Evolutionary conservation across 2,329 filamentous ascomycete species (phyloP), one percentile per base, ranked within the genome.

Genomic region (Graphilbum fragrans): DNA sequence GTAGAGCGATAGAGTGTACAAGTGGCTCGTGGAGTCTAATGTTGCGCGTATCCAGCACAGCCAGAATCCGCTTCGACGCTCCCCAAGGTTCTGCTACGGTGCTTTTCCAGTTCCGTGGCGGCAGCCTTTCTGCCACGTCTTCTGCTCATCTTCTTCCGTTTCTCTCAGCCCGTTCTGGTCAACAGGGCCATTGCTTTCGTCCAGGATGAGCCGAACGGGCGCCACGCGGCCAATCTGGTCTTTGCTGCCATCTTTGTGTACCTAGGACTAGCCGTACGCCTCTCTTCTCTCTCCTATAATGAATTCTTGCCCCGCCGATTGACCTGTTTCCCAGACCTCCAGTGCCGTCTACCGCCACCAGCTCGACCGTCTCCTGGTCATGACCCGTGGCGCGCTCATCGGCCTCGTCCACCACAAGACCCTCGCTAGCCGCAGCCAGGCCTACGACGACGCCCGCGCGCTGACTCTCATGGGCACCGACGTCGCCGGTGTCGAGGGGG

Each of bases 391-490:
- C 9, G 41, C 49, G 2, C 42, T 55, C 2, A 43, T 47, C 19
- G 45, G 50, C 17, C 36, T 55, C 9, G 40, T 55, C 3, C 50
- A 54, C 32, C 21, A 42, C 11, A 41, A 41, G 25, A 36, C 41
- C 8, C 33, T 48, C 1, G 11, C n/a, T 3, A 25, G 22, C 22
- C 33, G n/a, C n/a, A 36, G 27, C 16, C 33, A 35, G 18, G 45
- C 46, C 18, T 52, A 56, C 34, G 53, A 57, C 16, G 52, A 60
- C 14, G 58, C 57, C 3, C 55, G 53, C 25, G 56, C 58, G 2
- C 49, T 59, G 2, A 63, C 63, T 0, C 51, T 68, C 0, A 59
- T 61, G 51, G 67, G 57, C 43, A 66, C 55, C 2, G 65, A 69
- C 47, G 54, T 59, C 2, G 56, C 60, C 12, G 54, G 50, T 39